phyloP scores from a whole-genome alignment of 75 land plant species.

The Adiantum capillusveneris region DNA sequence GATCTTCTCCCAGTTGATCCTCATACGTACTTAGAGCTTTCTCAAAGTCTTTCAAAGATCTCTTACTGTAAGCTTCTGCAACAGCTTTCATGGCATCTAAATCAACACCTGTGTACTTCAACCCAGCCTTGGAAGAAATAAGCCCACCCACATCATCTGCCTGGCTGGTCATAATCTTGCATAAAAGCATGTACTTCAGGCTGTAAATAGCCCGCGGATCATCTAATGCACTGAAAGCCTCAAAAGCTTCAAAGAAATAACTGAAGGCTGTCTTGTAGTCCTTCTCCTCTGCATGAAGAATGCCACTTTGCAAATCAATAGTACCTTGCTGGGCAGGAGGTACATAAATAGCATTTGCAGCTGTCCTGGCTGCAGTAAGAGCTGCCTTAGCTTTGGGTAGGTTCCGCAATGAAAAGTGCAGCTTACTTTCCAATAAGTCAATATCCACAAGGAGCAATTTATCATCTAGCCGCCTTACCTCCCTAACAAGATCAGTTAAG shows the following conservation, averaged over 20 bases:
- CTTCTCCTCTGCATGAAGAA: constrained; percentile 10
- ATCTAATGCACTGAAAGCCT: constrained; percentile 67
- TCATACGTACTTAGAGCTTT: neutral
- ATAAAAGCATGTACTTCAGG: constrained; percentile 64
- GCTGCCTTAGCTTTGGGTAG: constrained; percentile 76
- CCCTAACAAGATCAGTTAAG: constrained; percentile 46
- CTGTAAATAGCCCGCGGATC: constrained; percentile 62
- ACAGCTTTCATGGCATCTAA: too few relatives aligned
- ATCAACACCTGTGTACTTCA: constrained; percentile 57
- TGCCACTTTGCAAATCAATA: constrained; percentile 67
- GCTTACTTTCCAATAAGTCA: constrained; percentile 61
- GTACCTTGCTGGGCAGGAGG: constrained; percentile 78
- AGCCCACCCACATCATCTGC: constrained; percentile 75
- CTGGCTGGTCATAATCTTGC: constrained; percentile 69
- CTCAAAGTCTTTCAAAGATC: constrained; percentile 60
- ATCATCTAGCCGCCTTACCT: constrained; percentile 60
- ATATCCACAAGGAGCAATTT: constrained; percentile 70
- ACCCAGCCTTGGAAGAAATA: constrained; percentile 67
- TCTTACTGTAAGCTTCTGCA: too few relatives aligned
- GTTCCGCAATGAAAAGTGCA: constrained; percentile 64
- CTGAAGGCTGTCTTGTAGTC: constrained; percentile 51
- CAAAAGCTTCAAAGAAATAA: constrained; percentile 73
- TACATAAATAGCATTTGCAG: constrained; percentile 72
- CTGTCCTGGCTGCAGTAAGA: constrained; percentile 67
- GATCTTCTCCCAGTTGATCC: constrained; percentile 60